A percentile compares a stretch with the other conserved stretches of the same genome.
phyloP scores from a whole-genome alignment of 495 filamentous ascomycete species.

The Xylaria acuta region DNA sequence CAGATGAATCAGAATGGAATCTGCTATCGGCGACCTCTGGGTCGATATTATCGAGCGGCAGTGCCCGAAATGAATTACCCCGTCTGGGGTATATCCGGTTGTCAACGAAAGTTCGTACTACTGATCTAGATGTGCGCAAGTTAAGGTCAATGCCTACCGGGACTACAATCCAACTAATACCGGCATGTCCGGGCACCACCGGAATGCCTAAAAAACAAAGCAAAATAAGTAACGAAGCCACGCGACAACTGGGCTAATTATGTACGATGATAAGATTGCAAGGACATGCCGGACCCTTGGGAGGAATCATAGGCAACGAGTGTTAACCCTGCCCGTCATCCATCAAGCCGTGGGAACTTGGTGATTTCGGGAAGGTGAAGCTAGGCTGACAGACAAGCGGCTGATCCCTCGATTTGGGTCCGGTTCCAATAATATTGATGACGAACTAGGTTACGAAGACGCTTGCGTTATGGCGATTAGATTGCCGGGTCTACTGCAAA shows the following conservation, averaged over 20 bases:
- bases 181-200: conserved; percentile 11
- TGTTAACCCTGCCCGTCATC: conserved; percentile 14
- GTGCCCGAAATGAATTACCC: conserved; percentile 6
- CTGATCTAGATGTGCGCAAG: not conserved
- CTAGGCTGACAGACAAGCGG: conserved; percentile 23
- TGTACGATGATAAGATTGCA: conserved; percentile 26
- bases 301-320: conserved; percentile 4
- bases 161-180: conserved; percentile 5
- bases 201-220: not conserved
- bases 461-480: not conserved
- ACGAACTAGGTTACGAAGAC: conserved; percentile 21
- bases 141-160: conserved; percentile 3
- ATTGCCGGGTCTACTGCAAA: conserved; percentile 4
- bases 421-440: conserved; percentile 12
- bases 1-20: conserved; percentile 12
- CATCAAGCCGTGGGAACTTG: conserved; percentile 10
- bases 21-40: not conserved
- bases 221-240: conserved; percentile 18
- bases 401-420: conserved; percentile 22
- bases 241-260: conserved; percentile 21
- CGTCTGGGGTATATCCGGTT: conserved; percentile 21
- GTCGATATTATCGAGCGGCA: conserved; percentile 10
- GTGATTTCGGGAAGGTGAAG: conserved; percentile 24
- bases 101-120: not conserved
- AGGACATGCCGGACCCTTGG: conserved; percentile 19